phyloP scores from a whole-genome alignment of 164 flowering plant species.

The Tinospora cordifolia region DNA sequence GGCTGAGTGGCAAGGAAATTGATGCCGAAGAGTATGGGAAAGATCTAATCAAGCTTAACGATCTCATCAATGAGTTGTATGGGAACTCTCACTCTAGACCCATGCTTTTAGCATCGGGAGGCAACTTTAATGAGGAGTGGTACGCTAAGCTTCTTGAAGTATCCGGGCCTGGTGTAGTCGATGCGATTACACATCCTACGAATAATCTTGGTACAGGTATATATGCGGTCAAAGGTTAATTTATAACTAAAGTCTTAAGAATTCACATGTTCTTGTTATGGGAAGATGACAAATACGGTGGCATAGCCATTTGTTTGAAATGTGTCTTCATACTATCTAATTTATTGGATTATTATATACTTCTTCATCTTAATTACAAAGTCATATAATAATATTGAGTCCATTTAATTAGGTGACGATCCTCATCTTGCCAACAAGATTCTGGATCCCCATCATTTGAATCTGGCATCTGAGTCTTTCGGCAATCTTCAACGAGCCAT shows the following conservation, averaged over 20 bases:
- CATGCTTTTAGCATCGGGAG: conserved; percentile 83
- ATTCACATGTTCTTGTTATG: background rate
- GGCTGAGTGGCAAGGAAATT: conserved; percentile 75
- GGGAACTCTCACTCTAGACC: conserved; percentile 34
- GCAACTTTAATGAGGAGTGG: conserved; percentile 69
- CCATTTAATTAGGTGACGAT: conserved; percentile 62
- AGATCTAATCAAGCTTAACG: conserved; percentile 55
- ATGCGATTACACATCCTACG: conserved; percentile 74
- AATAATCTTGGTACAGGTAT: conserved; percentile 77
- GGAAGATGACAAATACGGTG: background rate
- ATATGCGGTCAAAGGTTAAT: conserved; percentile 3
- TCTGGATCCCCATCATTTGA: conserved; percentile 44
- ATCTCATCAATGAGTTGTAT: conserved; percentile 47
- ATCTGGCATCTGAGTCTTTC: conserved; percentile 34
- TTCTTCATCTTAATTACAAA: background rate
- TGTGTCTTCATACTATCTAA: background rate
- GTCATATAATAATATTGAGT: background rate
- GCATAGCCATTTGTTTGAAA: background rate
- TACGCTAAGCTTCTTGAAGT: conserved; percentile 56
- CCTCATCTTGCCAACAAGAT: conserved; percentile 49
- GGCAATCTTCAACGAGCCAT: conserved; percentile 31
- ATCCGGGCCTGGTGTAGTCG: conserved; percentile 51
- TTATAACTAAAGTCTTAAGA: background rate
- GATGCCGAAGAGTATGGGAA: conserved; percentile 63
- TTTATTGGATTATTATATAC: background rate